Evolutionary conservation across 169 alveolate genomes (phyloP), one percentile per base, ranked within the genome.

Genomic region (Eimeria mitis): DNA sequence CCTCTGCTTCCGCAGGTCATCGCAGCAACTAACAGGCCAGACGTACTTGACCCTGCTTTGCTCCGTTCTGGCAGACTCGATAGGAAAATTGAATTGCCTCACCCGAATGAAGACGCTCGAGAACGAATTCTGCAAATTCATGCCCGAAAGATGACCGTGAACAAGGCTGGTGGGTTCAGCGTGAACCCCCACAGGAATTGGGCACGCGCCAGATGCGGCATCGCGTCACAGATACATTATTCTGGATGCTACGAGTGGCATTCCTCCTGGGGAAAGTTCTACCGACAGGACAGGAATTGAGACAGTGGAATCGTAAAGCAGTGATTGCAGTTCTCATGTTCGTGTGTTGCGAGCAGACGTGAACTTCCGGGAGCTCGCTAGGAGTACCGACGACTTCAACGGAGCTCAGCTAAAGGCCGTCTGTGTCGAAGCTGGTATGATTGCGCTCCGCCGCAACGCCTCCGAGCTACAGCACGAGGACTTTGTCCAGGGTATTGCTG

Each of bases 1-100:
- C 44, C 21, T 79, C n/a, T 14, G 31, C 68, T 47, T 25, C 7
- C 23, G 75, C 94, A 96, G 97, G 98, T 99, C 54, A 99, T 99
- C 89, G 99, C 99, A 28, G 99, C 99, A 56, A 99, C 99, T 40
- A 99, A 99, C 97, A 97, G 99, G 95, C 99, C 99, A 21, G 99
- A 99, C 95, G 99, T 99, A 40, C 98, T 99, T 52, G 99, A 99
- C 97, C 99, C 99, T 21, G 99, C 99, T 21, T 98, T 99, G 25
- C 98, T 99, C 83, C 98, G 99, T 83, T 98, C 99, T 1, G 99
- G 99, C n/a, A 98, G 99, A 92, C 98, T 99, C 28, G 99, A 99
- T 95, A 98, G 99, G 94, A 99, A 99, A 97, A 99, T 99, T 49
- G 99, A 99, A 96, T 98, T 99, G 96, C 99, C 99, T 89, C 99